Conservation (phyloP, 2,329 filamentous ascomycete species). For the Aspergillus sojae region DNA sequence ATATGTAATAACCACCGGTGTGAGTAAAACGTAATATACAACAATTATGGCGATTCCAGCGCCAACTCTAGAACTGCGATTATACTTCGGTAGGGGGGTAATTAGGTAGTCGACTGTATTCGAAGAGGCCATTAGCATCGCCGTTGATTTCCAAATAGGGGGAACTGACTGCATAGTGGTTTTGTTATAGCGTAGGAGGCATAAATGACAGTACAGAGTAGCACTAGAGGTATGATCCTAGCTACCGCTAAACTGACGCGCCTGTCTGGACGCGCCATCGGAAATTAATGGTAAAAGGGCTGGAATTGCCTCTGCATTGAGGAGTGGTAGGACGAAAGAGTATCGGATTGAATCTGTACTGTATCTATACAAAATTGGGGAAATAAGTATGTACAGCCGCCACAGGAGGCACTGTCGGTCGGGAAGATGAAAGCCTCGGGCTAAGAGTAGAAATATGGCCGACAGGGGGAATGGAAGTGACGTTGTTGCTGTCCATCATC, state of each 20-base stretch:
- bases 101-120: constrained; percentile 71
- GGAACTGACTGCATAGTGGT: constrained; percentile 65
- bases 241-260: constrained; percentile 62
- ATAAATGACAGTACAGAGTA: constrained; percentile 68
- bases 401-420: neutral
- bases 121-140: constrained; percentile 2
- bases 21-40: constrained; percentile 71
- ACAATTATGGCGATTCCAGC: constrained; percentile 71
- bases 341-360: constrained; percentile 7
- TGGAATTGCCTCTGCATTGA: constrained; percentile 18
- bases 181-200: constrained; percentile 72
- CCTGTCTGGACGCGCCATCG: constrained; percentile 41
- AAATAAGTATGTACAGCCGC: constrained; percentile 8
- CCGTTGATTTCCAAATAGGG: neutral
- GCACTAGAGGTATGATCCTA: constrained; percentile 69
- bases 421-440: constrained; percentile 1
- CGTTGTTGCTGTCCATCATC: constrained; percentile 2
- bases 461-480: constrained; percentile 2
- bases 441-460: constrained; percentile 4
- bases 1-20: constrained; percentile 69
- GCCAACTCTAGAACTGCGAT: constrained; percentile 50
- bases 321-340: constrained; percentile 6
- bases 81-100: constrained; percentile 45
- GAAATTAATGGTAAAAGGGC: constrained; percentile 23
- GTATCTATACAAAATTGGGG: constrained; percentile 17